Conservation (phyloP, 2,329 filamentous ascomycete genomes). For the Ophiostoma sp. region DNA sequence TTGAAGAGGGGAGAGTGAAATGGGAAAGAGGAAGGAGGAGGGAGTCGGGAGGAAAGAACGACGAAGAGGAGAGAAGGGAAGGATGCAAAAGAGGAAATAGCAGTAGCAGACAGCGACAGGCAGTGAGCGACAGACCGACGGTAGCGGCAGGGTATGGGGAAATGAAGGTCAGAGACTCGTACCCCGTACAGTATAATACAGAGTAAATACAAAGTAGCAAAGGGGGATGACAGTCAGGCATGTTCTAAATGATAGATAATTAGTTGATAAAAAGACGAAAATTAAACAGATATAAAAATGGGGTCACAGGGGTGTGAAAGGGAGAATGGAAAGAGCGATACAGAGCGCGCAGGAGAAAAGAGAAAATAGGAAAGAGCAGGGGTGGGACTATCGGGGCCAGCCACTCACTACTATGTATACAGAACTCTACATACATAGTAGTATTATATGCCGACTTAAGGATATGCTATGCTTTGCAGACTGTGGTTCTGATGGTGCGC, state of each 20-base stretch:
- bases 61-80: background rate
- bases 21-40: background rate
- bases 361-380: background rate
- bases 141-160: conserved; percentile 8
- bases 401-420: too few relatives aligned
- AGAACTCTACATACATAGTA: too few relatives aligned
- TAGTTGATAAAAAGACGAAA: background rate
- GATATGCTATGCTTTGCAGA: background rate
- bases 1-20: background rate
- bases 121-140: background rate
- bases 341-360: background rate
- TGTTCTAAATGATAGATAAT: background rate
- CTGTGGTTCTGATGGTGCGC: background rate
- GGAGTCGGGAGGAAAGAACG: background rate
- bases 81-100: background rate
- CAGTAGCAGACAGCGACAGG: background rate
- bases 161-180: conserved; percentile 1
- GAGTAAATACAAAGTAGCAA: background rate
- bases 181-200: background rate
- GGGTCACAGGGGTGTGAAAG: background rate
- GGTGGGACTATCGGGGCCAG: background rate
- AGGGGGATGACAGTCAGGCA: background rate
- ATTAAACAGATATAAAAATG: background rate
- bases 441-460: too few relatives aligned
- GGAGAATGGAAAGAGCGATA: background rate